Evolutionary conservation across 2,329 filamentous ascomycete species (phyloP).

Genomic region (Tothia fuscella): DNA sequence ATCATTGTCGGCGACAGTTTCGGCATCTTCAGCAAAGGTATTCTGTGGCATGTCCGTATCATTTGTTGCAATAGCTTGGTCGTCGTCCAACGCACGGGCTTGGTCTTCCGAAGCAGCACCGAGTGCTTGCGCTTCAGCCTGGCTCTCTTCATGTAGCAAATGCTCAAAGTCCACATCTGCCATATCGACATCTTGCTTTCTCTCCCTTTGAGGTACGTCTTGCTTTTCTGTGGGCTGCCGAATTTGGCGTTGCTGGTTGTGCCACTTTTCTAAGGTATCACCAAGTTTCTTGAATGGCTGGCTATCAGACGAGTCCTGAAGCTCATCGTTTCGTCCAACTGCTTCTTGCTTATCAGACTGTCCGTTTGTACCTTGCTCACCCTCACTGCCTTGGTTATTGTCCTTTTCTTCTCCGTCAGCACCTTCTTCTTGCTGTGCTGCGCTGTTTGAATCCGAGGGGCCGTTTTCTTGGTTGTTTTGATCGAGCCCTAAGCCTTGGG

Average conservation of each 20-base stretch:
- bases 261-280: slow-evolving; percentile 85
- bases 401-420: slow-evolving; percentile 53
- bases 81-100: slow-evolving; percentile 71
- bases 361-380: slow-evolving; percentile 46
- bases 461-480: slow-evolving; percentile 52
- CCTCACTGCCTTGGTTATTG: slow-evolving; percentile 50
- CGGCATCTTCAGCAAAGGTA: slow-evolving; percentile 5
- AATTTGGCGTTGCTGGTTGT: slow-evolving; percentile 78
- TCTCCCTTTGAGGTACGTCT: slow-evolving; percentile 34
- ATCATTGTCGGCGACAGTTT: background rate
- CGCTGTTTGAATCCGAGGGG: slow-evolving; percentile 40
- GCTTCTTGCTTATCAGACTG: slow-evolving; percentile 25
- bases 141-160: slow-evolving; percentile 67
- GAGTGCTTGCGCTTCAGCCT: slow-evolving; percentile 81
- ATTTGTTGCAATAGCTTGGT: slow-evolving; percentile 21
- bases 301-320: slow-evolving; percentile 14
- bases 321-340: slow-evolving; percentile 24
- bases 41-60: slow-evolving; percentile 38
- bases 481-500: slow-evolving; percentile 52
- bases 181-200: slow-evolving; percentile 54
- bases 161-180: slow-evolving; percentile 84
- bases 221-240: slow-evolving; percentile 31
- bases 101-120: slow-evolving; percentile 83
- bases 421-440: slow-evolving; percentile 52
- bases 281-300: slow-evolving; percentile 79